A percentile compares a stretch with the other conserved stretches of the same genome.
phyloP scores from a whole-genome alignment of 1,284 basidiomycete species.

The Austropuccinia psidii region DNA sequence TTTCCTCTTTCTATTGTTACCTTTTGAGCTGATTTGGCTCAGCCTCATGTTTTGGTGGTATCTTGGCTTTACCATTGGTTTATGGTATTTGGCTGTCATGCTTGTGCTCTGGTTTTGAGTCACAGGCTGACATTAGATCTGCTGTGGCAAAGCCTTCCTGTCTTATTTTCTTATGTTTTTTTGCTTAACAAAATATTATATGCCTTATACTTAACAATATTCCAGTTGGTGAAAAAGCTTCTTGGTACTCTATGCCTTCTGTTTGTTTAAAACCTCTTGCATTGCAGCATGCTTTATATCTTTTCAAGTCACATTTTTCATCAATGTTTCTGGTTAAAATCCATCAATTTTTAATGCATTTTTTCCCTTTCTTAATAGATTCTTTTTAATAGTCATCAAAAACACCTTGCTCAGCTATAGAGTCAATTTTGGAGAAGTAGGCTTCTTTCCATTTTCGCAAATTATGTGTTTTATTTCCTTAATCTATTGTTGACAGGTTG shows the following conservation, averaged over 20 bases:
- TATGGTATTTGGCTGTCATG: too few relatives aligned
- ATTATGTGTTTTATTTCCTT: not conserved
- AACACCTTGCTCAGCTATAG: not conserved
- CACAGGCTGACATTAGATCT: constrained; percentile 6
- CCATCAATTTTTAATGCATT: not conserved
- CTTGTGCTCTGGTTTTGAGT: too few relatives aligned
- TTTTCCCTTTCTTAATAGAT: not conserved
- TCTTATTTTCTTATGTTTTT: not conserved
- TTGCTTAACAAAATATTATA: not conserved
- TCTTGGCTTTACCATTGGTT: too few relatives aligned
- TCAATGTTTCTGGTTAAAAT: constrained; percentile 4
- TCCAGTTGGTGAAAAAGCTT: constrained; percentile 19
- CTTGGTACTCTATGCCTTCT: constrained; percentile 20
- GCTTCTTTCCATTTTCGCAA: not conserved
- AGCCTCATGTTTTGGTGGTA: too few relatives aligned
- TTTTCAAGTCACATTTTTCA: not conserved
- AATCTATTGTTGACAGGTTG: too few relatives aligned
- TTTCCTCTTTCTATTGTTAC: too few relatives aligned
- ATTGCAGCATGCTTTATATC: constrained; percentile 16
- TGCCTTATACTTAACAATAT: not conserved
- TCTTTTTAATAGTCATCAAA: constrained; percentile 9
- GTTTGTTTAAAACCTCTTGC: constrained; percentile 9
- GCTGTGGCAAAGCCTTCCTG: constrained; percentile 25
- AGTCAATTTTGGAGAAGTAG: not conserved
- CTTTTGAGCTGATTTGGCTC: too few relatives aligned